Evolutionary conservation across 169 alveolate genomes (phyloP).

Genomic region (Besnoitia besnoiti): DNA sequence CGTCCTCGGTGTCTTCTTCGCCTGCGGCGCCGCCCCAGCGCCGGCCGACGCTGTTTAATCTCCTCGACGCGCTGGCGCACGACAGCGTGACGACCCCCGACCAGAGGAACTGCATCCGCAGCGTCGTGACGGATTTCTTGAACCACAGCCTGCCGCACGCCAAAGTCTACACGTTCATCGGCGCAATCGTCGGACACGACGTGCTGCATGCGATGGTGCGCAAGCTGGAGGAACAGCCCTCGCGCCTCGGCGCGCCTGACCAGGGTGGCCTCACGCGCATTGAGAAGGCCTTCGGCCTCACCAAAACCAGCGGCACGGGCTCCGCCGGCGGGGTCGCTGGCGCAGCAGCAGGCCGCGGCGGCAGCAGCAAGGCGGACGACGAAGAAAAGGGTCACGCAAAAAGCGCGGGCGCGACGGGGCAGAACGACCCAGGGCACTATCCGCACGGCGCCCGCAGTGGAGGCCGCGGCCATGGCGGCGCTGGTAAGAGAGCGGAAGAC

Average conservation of each 20-base stretch:
- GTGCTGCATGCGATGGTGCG: conserved; percentile 82
- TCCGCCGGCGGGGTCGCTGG: conserved; percentile 27
- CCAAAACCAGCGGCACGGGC: conserved; percentile 75
- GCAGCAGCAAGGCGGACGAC: neutral
- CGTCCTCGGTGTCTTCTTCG: neutral
- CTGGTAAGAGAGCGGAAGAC: neutral
- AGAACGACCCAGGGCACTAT: neutral
- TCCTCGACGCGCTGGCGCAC: conserved; percentile 86
- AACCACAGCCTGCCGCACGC: conserved; percentile 87
- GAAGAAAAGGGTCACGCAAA: neutral
- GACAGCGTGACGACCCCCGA: conserved; percentile 89
- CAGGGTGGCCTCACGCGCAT: conserved; percentile 86
- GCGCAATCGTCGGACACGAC: conserved; percentile 89
- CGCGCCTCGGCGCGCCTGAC: conserved; percentile 83
- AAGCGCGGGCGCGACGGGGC: neutral
- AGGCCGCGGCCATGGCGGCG: neutral
- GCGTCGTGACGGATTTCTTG: conserved; percentile 85
- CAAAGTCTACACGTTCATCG: conserved; percentile 87
- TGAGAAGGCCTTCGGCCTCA: conserved; percentile 85
- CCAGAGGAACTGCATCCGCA: conserved; percentile 90
- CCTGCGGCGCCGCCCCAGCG: neutral
- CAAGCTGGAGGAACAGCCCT: conserved; percentile 84
- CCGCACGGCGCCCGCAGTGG: neutral
- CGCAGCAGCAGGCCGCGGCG: conserved; percentile 23
- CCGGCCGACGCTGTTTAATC: conserved; percentile 87